Evolutionary conservation across 2,329 filamentous ascomycete species (phyloP).

Genomic region (Nemania serpens): DNA sequence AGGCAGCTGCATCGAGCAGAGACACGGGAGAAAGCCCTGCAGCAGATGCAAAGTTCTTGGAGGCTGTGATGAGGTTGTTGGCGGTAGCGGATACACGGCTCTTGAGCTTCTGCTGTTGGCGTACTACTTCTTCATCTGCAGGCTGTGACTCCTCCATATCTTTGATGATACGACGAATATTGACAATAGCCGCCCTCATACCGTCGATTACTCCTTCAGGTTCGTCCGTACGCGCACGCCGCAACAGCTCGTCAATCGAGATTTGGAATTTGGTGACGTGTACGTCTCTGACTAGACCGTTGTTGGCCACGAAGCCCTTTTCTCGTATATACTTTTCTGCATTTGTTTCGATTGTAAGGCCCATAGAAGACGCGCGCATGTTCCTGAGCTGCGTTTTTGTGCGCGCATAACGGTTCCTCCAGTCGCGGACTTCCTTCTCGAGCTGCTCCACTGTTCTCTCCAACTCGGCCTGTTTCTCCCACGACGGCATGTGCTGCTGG

Average conservation of each 20-base stretch:
- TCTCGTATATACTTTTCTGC: slow-evolving; percentile 70
- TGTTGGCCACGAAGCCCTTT: slow-evolving; percentile 68
- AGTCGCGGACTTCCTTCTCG: slow-evolving; percentile 83
- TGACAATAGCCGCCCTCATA: slow-evolving; percentile 84
- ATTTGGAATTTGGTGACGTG: slow-evolving; percentile 96
- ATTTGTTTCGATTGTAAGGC: slow-evolving; percentile 70
- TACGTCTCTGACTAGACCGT: slow-evolving; percentile 85
- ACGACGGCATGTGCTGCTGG: slow-evolving; percentile 75
- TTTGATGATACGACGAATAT: slow-evolving; percentile 82
- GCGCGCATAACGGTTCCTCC: slow-evolving; percentile 87
- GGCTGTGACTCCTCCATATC: slow-evolving; percentile 69
- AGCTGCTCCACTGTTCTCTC: slow-evolving; percentile 75
- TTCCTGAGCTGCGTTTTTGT: slow-evolving; percentile 85
- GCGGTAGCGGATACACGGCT: slow-evolving; percentile 86
- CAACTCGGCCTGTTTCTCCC: slow-evolving; percentile 81
- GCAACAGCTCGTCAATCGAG: slow-evolving; percentile 86
- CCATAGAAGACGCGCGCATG: slow-evolving; percentile 79
- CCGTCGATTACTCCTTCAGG: slow-evolving; percentile 77
- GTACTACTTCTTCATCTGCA: slow-evolving; percentile 57
- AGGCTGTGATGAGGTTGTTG: slow-evolving; percentile 93
- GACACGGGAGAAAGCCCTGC: slow-evolving; percentile 91
- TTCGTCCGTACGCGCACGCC: slow-evolving; percentile 73
- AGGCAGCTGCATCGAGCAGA: slow-evolving; percentile 88
- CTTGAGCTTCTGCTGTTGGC: slow-evolving; percentile 73
- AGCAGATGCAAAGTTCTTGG: slow-evolving; percentile 85